Percentiles rank a stretch among this genome's conserved stretches.
These are phyloP conservation scores for Glomus cerebriforme DNA, from an alignment of 192 early-diverging fungal genomes.

Conservation along the genomic window DNA sequence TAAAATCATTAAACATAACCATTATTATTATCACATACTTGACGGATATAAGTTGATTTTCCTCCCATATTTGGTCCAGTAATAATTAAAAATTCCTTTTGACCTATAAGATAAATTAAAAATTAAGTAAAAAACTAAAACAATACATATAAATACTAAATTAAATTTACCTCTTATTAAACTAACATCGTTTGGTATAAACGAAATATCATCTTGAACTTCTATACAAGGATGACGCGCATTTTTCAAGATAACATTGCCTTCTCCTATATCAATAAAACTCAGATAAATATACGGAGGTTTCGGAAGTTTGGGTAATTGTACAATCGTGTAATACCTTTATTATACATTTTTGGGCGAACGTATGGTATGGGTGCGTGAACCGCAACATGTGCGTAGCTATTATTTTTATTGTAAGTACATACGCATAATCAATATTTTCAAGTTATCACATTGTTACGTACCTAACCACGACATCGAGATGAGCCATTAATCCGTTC, in stretches of 20 bases:
- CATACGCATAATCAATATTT: not conserved
- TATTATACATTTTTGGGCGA: conserved; percentile 68
- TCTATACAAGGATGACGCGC: conserved; percentile 94
- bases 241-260: conserved; percentile 66
- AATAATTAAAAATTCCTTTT: conserved; percentile 83
- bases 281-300: not conserved
- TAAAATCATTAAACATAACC: conserved; percentile 17
- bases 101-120: conserved; percentile 37
- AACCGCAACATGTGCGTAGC: conserved; percentile 84
- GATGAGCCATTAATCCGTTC: conserved; percentile 72
- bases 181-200: conserved; percentile 92
- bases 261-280: conserved; percentile 48
- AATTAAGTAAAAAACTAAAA: conserved; percentile 11
- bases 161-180: conserved; percentile 60
- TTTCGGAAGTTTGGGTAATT: too few species aligned
- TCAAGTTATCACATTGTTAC: not conserved
- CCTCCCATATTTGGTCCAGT: conserved; percentile 99
- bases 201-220: conserved; percentile 85
- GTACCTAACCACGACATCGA: conserved; percentile 87
- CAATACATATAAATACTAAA: not conserved
- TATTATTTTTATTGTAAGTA: conserved; percentile 31
- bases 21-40: conserved; percentile 49
- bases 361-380: conserved; percentile 84
- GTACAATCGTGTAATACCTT: conserved; percentile 38
- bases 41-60: conserved; percentile 96